Base-by-base conservation (phyloP, 2,329 filamentous ascomycete genomes). In the Venturia effusa region DNA sequence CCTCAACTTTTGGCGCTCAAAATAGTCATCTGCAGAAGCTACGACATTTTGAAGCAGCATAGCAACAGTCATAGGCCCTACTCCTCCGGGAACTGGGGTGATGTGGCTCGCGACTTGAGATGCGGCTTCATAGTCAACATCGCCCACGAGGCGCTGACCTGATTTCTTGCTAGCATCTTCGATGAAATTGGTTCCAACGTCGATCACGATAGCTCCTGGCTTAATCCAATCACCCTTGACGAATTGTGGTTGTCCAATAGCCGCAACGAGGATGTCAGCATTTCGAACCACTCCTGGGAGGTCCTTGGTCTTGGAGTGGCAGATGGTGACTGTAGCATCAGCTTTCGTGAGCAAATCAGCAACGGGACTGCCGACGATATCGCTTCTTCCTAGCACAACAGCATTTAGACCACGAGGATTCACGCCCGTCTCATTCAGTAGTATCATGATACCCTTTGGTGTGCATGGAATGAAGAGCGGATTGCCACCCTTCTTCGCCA, bases 21-120 rank as follows among this genome's bases (percentile, higher is more conserved):
- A 94, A 72, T 90, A 92, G 64, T 84, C 79, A 60, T 87, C 88
- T 41, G 94, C 88, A 40, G 93, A 88, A 69, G 93, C 88, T 64
- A 97, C 88, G 10, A 97, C 92, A 72, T 99, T 99, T 76, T 96
- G 90, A 70, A 99, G 80, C 59, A 99, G 82, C 94, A 99, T 99
- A 66, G 94, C 94, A 67, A 99, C 92, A 3, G 94, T 99, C 94
- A 99, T 99, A 61, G 94, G 94, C 0, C 94, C 94, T 65, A 99
- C 94, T 75, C 94, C 94, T 64, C 94, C 94, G 1, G 94, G 94
- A 1, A 99, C 94, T 0, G 94, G 94, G 2, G 94, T 99, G 72
- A 99, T 97, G 71, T 89, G 84, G 2, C 92, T 96, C 24, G 92
- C 94, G 51, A 97, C 89, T 73, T 95, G 82, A 19, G 83, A 83